These are phyloP conservation scores for Pythium sp. DNA, from an alignment of 352 stramenopile genomes.

Conservation along the genomic window DNA sequence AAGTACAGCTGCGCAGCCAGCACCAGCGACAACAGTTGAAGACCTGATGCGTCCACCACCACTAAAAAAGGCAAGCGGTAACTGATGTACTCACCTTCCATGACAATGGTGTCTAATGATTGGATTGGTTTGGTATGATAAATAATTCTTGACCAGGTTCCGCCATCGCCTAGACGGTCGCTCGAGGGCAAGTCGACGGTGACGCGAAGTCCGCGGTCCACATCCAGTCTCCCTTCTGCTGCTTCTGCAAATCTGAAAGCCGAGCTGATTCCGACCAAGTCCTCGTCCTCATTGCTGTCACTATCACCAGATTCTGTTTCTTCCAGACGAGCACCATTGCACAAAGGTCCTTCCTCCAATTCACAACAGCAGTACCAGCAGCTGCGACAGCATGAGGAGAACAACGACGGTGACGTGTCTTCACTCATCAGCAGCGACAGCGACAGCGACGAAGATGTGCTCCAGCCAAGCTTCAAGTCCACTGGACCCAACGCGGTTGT, in stretches of 20 bases:
- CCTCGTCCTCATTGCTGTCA: neutral
- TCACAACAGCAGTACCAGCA: constrained; percentile 10
- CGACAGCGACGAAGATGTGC: constrained; percentile 65
- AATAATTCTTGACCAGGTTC: neutral
- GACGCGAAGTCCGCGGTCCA: constrained; percentile 23
- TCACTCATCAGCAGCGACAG: constrained; percentile 79
- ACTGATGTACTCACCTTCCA: neutral
- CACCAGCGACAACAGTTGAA: constrained; percentile 23
- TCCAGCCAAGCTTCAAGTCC: constrained; percentile 58
- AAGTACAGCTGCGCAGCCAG: neutral
- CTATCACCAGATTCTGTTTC: neutral
- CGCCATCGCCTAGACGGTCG: constrained; percentile 6
- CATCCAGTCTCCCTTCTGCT: constrained; percentile 14
- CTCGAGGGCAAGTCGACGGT: constrained; percentile 26
- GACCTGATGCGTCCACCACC: constrained; percentile 36
- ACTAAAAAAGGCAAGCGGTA: constrained; percentile 24
- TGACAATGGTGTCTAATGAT: neutral
- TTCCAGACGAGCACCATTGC: neutral
- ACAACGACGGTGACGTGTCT: constrained; percentile 62
- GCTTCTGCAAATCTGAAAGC: neutral
- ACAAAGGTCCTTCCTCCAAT: neutral
- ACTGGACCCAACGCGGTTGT: neutral
- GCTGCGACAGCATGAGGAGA: constrained; percentile 3
- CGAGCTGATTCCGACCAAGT: neutral
- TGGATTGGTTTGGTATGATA: neutral